Conservation (phyloP, 2,329 filamentous ascomycete species). For the Talaromyces sp. region DNA sequence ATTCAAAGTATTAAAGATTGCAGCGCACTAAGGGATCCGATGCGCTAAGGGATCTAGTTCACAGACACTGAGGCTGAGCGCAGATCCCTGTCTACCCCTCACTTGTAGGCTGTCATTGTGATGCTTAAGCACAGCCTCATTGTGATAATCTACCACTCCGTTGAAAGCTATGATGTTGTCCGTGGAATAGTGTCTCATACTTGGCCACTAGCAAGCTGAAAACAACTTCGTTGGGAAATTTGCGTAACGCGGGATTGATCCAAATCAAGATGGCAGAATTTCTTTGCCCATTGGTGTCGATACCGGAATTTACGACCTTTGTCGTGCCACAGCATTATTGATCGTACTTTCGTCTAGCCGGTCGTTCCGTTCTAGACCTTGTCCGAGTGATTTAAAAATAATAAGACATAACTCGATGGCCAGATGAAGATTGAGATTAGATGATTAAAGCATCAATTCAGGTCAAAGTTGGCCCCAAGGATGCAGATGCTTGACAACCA, state of each 20-base stretch:
- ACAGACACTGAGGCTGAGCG: background rate
- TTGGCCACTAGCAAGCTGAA: background rate
- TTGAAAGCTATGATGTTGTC: no score
- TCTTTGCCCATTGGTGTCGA: background rate
- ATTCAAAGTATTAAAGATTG: background rate
- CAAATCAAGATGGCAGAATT: background rate
- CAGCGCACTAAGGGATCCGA: background rate
- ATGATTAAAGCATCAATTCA: background rate
- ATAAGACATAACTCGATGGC: background rate
- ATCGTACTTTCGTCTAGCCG: background rate
- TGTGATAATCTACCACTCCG: background rate
- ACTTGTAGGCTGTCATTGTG: background rate
- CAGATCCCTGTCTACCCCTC: background rate
- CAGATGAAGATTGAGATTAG: background rate
- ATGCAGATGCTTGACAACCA: background rate
- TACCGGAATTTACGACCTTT: no score
- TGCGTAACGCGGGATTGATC: background rate
- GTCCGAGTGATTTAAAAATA: background rate
- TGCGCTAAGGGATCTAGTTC: background rate
- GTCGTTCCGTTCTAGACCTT: background rate
- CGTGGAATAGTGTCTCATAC: background rate
- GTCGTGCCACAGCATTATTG: background rate
- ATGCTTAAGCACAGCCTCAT: background rate
- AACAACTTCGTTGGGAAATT: background rate
- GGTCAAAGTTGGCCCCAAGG: background rate